Evolutionary conservation across 2,329 filamentous ascomycete genomes (phyloP).

Genomic region (Ascochyta clinopodiicola): DNA sequence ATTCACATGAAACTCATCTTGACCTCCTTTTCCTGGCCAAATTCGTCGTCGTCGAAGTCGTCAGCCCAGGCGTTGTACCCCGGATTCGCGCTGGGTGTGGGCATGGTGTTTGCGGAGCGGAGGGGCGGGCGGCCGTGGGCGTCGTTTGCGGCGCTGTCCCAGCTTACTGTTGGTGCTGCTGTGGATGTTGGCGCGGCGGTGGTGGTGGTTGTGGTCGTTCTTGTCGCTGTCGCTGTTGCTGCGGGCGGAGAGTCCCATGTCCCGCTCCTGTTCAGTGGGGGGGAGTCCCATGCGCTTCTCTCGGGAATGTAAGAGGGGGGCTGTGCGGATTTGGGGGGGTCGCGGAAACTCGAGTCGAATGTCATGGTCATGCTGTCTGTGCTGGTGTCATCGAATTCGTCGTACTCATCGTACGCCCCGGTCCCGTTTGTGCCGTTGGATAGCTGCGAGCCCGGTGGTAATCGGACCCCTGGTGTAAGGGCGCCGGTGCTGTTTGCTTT

Average conservation of each 20-base stretch:
- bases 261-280: not conserved
- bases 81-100: slow-evolving; percentile 16
- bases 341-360: slow-evolving; percentile 51
- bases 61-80: slow-evolving; percentile 57
- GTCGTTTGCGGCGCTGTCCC: slow-evolving; percentile 18
- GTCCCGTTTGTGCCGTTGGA: slow-evolving; percentile 26
- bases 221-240: too few species aligned
- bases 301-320: slow-evolving; percentile 23
- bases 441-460: slow-evolving; percentile 17
- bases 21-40: slow-evolving; percentile 55
- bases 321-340: slow-evolving; percentile 17
- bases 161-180: not conserved
- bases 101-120: slow-evolving; percentile 38
- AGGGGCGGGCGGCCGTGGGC: slow-evolving; percentile 39
- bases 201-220: too few species aligned
- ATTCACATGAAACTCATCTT: slow-evolving; percentile 55
- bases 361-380: slow-evolving; percentile 50
- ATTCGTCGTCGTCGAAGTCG: slow-evolving; percentile 53
- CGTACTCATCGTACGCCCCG: slow-evolving; percentile 42
- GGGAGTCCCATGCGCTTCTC: slow-evolving; percentile 14
- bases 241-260: slow-evolving; percentile 1
- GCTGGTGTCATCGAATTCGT: slow-evolving; percentile 41
- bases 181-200: not conserved
- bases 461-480: slow-evolving; percentile 6
- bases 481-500: slow-evolving; percentile 26